Conservation (phyloP, 495 filamentous ascomycete species). For the Penicillium angulare region DNA sequence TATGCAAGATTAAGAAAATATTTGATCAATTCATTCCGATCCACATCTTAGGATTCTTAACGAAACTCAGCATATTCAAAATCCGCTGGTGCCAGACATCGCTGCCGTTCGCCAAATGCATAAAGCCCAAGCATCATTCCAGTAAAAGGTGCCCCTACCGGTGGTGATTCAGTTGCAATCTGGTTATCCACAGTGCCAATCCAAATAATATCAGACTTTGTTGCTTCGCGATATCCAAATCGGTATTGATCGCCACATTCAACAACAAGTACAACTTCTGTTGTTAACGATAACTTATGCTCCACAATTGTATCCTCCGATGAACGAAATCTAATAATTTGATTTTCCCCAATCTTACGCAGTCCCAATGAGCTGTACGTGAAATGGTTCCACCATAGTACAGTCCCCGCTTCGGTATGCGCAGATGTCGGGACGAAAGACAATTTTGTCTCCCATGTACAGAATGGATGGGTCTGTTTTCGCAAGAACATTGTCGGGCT, state of each 20-base stretch:
- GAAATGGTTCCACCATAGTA: constrained; percentile 43
- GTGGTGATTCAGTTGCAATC: constrained; percentile 28
- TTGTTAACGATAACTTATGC: neutral
- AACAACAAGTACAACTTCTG: constrained; percentile 21
- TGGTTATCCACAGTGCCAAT: constrained; percentile 26
- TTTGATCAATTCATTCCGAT: too few species aligned
- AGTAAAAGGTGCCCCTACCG: constrained; percentile 37
- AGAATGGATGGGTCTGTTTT: constrained; percentile 38
- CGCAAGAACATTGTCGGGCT: constrained; percentile 44
- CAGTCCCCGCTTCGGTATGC: constrained; percentile 38
- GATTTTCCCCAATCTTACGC: constrained; percentile 12
- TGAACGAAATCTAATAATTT: constrained; percentile 24
- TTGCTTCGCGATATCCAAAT: constrained; percentile 27
- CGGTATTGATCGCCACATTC: constrained; percentile 30
- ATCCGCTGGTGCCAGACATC: constrained; percentile 39
- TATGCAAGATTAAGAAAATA: too few species aligned
- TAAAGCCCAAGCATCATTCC: constrained; percentile 45
- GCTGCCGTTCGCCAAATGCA: constrained; percentile 41
- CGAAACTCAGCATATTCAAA: constrained; percentile 31
- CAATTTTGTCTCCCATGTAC: constrained; percentile 34
- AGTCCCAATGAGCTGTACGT: constrained; percentile 38
- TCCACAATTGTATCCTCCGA: constrained; percentile 18
- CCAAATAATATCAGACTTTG: constrained; percentile 17
- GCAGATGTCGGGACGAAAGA: constrained; percentile 28
- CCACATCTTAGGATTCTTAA: too few species aligned